Percentiles rank a stretch among this genome's conserved stretches.
These are phyloP conservation scores for Mycena chlorophos DNA, from an alignment of 768 basidiomycete species.

Conservation along the genomic window DNA sequence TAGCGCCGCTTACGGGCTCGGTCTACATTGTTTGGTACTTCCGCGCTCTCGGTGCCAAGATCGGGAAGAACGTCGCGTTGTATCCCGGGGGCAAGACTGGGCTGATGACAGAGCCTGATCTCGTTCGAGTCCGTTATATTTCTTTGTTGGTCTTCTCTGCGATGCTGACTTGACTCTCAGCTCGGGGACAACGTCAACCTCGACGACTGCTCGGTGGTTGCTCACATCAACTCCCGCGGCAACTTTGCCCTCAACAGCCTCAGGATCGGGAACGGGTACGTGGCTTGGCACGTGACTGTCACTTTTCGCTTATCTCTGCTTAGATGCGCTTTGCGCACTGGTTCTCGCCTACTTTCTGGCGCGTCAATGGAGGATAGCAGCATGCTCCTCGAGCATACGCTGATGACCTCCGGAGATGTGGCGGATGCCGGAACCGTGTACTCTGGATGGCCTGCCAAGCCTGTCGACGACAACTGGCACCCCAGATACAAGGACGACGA, in stretches of 20 bases:
- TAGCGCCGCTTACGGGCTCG: constrained; percentile 41
- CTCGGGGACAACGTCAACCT: constrained; percentile 46
- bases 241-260: constrained; percentile 45
- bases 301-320: not conserved
- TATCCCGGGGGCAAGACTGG: constrained; percentile 42
- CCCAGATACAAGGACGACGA: constrained; percentile 20
- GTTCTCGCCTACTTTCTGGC: constrained; percentile 48
- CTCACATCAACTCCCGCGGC: constrained; percentile 49
- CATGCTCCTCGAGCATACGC: constrained; percentile 50
- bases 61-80: constrained; percentile 43
- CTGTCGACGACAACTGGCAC: constrained; percentile 24
- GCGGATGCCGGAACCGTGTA: constrained; percentile 42
- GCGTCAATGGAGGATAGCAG: constrained; percentile 52
- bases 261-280: constrained; percentile 40
- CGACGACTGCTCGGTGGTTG: constrained; percentile 49
- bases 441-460: constrained; percentile 46
- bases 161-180: constrained; percentile 21
- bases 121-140: constrained; percentile 36
- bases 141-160: not conserved
- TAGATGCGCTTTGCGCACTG: constrained; percentile 45
- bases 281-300: not conserved
- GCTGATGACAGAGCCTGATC: constrained; percentile 50
- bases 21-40: constrained; percentile 48
- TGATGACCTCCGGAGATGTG: constrained; percentile 47
- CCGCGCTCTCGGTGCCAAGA: constrained; percentile 44